These are phyloP conservation scores for Juglanconis oblonga DNA, from an alignment of 2,329 filamentous ascomycete genomes.

Conservation along the genomic window DNA sequence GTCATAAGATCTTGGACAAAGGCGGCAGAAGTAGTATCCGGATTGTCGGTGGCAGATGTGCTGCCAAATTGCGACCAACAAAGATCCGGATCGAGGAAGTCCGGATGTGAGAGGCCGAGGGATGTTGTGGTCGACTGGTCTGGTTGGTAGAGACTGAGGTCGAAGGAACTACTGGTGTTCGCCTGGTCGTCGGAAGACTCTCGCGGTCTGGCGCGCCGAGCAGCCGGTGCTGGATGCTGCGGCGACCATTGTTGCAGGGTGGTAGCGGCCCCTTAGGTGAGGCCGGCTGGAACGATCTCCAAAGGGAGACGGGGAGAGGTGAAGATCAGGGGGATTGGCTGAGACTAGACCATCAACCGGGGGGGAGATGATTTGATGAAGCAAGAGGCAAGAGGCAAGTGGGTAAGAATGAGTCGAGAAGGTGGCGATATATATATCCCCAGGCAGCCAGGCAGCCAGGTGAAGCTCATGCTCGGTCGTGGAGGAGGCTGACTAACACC, in stretches of 20 bases:
- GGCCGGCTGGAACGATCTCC: conserved; percentile 21
- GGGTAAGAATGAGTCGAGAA: not conserved
- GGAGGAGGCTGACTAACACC: no score
- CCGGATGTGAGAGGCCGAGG: not conserved
- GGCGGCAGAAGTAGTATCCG: not conserved
- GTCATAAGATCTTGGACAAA: conserved; percentile 14
- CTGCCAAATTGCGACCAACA: conserved; percentile 4
- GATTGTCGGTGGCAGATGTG: not conserved
- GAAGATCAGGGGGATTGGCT: not conserved
- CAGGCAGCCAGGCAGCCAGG: no score
- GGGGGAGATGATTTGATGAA: not conserved
- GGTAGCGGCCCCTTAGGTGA: conserved; percentile 26
- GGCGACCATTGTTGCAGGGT: conserved; percentile 29
- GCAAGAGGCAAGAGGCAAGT: not conserved
- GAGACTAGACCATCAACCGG: not conserved
- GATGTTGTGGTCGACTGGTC: not conserved
- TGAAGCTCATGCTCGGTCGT: not conserved
- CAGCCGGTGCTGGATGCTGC: conserved; percentile 22
- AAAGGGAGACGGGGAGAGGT: not conserved
- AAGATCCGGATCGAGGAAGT: conserved; percentile 7
- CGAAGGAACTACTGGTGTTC: conserved; percentile 17
- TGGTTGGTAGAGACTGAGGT: not conserved
- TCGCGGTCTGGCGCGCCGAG: conserved; percentile 19
- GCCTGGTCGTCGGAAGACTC: conserved; percentile 21
- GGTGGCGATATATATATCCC: not conserved